A percentile compares a stretch with the other conserved stretches of the same genome.
phyloP scores from a whole-genome alignment of 805 yeast species.

The Yarrowia sp. region DNA sequence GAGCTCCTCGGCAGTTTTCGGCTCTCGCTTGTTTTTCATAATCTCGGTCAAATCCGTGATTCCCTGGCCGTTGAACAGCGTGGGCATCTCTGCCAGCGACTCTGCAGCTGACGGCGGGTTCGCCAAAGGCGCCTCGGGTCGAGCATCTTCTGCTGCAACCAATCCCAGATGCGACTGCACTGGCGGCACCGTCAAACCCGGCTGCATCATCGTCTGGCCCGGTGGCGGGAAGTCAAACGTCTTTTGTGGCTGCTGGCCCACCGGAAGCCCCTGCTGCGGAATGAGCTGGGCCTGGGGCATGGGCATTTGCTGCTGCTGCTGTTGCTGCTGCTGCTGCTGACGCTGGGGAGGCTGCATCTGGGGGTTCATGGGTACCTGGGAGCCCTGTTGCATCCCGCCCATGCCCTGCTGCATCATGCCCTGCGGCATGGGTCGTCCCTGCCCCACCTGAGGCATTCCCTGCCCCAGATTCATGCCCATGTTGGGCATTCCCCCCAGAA shows the following conservation, averaged over 20 bases:
- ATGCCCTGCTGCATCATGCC: constrained; percentile 13
- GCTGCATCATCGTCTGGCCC: constrained; percentile 23
- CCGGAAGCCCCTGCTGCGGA: constrained; percentile 11
- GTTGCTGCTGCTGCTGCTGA: constrained; percentile 28
- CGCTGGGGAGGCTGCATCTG: constrained; percentile 30
- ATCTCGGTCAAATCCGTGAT: constrained; percentile 14
- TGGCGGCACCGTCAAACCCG: constrained; percentile 1
- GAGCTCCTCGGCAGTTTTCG: constrained; percentile 28
- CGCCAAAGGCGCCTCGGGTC: not conserved
- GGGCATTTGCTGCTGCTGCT: constrained; percentile 27
- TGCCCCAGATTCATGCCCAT: constrained; percentile 6
- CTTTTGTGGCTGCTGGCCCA: not conserved
- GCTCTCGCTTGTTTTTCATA: constrained; percentile 14
- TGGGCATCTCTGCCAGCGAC: constrained; percentile 16
- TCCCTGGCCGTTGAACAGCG: constrained; percentile 25
- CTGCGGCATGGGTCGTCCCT: constrained; percentile 19
- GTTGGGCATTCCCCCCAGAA: constrained; percentile 29
- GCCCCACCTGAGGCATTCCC: constrained; percentile 24
- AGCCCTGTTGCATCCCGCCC: not conserved
- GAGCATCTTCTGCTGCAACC: constrained; percentile 35
- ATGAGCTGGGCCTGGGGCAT: constrained; percentile 27
- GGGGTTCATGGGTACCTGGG: constrained; percentile 23
- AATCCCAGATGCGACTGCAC: constrained; percentile 30
- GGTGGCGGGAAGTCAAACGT: constrained; percentile 21
- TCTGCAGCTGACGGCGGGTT: constrained; percentile 24